These are phyloP conservation scores for Detonula confervacea DNA, from an alignment of 352 stramenopile species.

Conservation along the genomic window DNA sequence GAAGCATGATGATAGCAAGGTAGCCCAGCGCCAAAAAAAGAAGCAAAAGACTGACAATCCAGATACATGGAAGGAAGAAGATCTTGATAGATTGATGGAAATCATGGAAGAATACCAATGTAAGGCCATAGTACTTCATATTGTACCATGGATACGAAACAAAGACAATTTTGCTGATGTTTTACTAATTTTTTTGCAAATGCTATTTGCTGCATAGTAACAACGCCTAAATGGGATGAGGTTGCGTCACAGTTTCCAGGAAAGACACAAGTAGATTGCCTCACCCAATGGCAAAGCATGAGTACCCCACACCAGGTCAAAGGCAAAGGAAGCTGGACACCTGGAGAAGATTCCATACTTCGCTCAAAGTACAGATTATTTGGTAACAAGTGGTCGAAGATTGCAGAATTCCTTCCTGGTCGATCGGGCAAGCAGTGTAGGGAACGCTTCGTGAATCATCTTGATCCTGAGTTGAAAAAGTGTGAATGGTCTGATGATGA, in stretches of 20 bases:
- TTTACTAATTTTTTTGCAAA: not conserved
- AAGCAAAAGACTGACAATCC: not conserved
- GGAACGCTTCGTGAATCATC: slow-evolving; percentile 94
- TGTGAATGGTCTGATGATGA: slow-evolving; percentile 85
- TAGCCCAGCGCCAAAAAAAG: slow-evolving; percentile 2
- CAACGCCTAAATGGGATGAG: slow-evolving; percentile 69
- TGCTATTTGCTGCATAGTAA: slow-evolving; percentile 5
- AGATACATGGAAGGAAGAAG: not conserved
- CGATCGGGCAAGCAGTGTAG: slow-evolving; percentile 94
- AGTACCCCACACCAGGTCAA: slow-evolving; percentile 72
- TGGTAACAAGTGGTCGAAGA: slow-evolving; percentile 83
- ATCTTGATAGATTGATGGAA: not conserved
- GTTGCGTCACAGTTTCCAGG: slow-evolving; percentile 71
- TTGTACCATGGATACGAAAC: no score
- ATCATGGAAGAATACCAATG: not conserved
- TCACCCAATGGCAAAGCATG: slow-evolving; percentile 77
- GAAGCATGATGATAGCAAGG: not conserved
- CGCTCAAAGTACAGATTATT: slow-evolving; percentile 61
- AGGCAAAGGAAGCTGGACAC: slow-evolving; percentile 80
- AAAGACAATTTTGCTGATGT: not conserved
- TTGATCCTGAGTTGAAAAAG: slow-evolving; percentile 91
- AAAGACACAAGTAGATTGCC: slow-evolving; percentile 73
- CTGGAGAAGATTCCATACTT: slow-evolving; percentile 80
- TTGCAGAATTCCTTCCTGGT: slow-evolving; percentile 86
- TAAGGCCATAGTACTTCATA: not conserved